Evolutionary conservation across 2,329 filamentous ascomycete species (phyloP), one percentile per base, ranked within the genome.

Genomic region (Cladosporium sp.): DNA sequence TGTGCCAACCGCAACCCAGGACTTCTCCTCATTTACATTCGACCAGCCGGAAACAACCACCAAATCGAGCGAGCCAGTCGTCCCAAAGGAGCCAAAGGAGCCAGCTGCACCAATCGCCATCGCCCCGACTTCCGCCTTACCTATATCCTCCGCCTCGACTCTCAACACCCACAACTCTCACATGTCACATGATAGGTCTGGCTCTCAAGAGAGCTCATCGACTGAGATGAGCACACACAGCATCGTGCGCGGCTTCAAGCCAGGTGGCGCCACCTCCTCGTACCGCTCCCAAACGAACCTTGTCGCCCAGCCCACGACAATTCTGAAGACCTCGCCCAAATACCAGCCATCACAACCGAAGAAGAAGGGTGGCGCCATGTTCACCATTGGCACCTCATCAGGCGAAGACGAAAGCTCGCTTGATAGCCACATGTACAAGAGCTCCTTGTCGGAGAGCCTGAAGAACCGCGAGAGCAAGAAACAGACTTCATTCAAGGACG

Each of bases 161-260:
- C 83, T 85, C 28, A 76, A 77, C 51, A 78, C 79, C 14, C 67
- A 69, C 60, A 72, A 70, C 57, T 77, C 77, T n/a, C 73, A 80
- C 46, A 54, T 53, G 34, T 65, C 64, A 57, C 46, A 61, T 28
- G 51, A 58, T 10, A 54, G 57, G 39, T 39, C 58, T 14, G 76
- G 73, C 67, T 81, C 78, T 67, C 88, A 86, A 58, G 87, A 90
- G 71, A 91, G 87, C 64, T 87, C 88, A 30, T 85, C 84, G 1
- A 87, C 85, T 13, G 86, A 87, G 58, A 78, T 88, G 68, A 84
- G 85, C 71, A 82, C 84, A 16, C 85, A 88, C 67, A 93, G 89
- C 68, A 86, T 97, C 65, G 89, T 97, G 61, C 91, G 91, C 69
- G 93, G 93, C 65, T 97, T 97, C 79, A 91, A 91, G 5, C 91